Conservation (phyloP, 495 filamentous ascomycete genomes). For the Acidiella bohemica region DNA sequence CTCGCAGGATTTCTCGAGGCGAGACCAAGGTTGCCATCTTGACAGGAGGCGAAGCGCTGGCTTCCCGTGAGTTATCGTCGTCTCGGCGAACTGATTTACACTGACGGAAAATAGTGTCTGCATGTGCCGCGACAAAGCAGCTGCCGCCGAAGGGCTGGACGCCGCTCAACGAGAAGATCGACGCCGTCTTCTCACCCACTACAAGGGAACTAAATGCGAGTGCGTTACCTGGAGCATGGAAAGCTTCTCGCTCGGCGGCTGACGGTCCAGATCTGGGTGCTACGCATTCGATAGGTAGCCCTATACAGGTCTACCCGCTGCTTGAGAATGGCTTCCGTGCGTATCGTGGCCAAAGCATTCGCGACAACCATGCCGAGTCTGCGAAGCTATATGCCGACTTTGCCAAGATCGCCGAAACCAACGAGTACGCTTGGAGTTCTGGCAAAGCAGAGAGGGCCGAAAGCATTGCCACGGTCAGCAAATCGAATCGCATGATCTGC, state of each 20-base stretch:
- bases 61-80: constrained; percentile 38
- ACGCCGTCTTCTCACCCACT: constrained; percentile 28
- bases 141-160: constrained; percentile 40
- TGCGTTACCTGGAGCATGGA: constrained; percentile 22
- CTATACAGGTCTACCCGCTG: constrained; percentile 42
- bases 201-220: constrained; percentile 24
- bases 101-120: constrained; percentile 27
- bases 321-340: constrained; percentile 43
- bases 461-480: constrained; percentile 32
- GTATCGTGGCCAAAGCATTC: constrained; percentile 34
- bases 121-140: constrained; percentile 23
- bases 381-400: constrained; percentile 38
- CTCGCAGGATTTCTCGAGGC: constrained; percentile 34
- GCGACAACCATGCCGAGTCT: constrained; percentile 37
- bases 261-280: constrained; percentile 29
- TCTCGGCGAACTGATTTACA: too few relatives aligned
- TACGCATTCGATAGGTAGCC: constrained; percentile 35
- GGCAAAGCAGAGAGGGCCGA: constrained; percentile 29
- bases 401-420: constrained; percentile 32
- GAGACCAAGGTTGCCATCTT: constrained; percentile 38
- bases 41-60: constrained; percentile 44
- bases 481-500: constrained; percentile 43
- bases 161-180: constrained; percentile 25
- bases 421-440: constrained; percentile 37
- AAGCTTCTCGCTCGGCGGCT: constrained; percentile 9